phyloP scores from a whole-genome alignment of 2,329 filamentous ascomycete genomes.

The Apiospora arundinis region DNA sequence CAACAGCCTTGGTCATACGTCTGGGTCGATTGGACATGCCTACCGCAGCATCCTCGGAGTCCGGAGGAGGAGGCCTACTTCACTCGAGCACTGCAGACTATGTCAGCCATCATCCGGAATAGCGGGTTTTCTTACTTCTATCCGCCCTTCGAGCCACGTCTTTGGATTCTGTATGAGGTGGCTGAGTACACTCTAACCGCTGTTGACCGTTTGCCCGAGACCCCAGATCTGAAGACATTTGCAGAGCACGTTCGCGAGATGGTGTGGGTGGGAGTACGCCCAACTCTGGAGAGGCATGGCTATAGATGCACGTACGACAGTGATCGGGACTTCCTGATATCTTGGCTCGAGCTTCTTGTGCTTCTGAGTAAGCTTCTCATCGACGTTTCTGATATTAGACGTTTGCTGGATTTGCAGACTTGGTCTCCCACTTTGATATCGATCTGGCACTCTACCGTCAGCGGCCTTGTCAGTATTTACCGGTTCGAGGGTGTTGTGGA shows the following conservation, averaged over 20 bases:
- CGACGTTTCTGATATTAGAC: not conserved
- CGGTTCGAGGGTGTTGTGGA: not conserved
- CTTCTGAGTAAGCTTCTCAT: conserved; percentile 27
- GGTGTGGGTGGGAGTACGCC: conserved; percentile 20
- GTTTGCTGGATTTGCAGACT: not conserved
- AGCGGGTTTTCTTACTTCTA: conserved; percentile 35
- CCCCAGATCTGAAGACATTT: not conserved
- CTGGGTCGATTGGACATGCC: conserved; percentile 38
- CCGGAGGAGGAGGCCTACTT: conserved; percentile 32
- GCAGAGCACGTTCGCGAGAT: conserved; percentile 11
- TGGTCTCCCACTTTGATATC: not conserved
- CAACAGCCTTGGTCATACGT: conserved; percentile 34
- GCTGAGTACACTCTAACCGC: conserved; percentile 24
- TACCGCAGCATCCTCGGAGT: conserved; percentile 34
- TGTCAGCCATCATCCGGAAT: conserved; percentile 36
- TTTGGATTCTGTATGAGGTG: conserved; percentile 36
- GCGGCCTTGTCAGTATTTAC: not conserved
- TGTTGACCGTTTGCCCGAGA: not conserved
- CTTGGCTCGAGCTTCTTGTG: conserved; percentile 24
- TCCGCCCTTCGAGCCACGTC: conserved; percentile 33
- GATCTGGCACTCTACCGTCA: not conserved
- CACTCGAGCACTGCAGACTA: conserved; percentile 29
- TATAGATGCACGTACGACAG: conserved; percentile 24
- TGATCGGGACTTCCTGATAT: conserved; percentile 24
- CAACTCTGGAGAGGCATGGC: conserved; percentile 24